Evolutionary conservation across 208 protist genomes (phyloP).

Genomic region (Perkinsela sp.): DNA sequence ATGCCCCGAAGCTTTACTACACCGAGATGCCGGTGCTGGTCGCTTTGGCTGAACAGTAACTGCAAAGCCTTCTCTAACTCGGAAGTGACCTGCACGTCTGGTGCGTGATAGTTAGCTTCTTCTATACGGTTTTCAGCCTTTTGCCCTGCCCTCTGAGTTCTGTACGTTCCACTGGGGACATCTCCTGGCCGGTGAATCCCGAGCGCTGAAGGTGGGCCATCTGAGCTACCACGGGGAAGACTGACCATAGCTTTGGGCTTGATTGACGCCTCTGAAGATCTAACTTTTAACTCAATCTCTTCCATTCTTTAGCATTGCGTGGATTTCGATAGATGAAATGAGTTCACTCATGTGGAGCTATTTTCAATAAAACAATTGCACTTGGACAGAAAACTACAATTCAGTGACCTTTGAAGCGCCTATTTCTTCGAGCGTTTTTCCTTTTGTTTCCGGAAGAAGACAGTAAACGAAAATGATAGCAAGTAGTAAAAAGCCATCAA

Average conservation of each 20-base stretch:
- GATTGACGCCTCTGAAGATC: conserved; percentile 1
- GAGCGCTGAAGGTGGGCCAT: no score
- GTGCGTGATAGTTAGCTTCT: no score
- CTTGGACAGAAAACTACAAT: no score
- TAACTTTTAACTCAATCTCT: neutral
- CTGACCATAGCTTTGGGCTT: neutral
- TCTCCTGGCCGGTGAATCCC: neutral
- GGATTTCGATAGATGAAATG: no score
- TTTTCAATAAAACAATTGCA: no score
- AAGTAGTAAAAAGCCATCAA: conserved; percentile 21
- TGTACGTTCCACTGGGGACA: neutral
- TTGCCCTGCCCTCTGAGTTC: no score
- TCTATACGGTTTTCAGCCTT: no score
- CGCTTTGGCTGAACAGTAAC: neutral
- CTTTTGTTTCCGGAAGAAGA: conserved; percentile 57
- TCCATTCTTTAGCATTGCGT: no score
- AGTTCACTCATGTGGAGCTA: no score
- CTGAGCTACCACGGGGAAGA: neutral
- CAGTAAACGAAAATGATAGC: conserved; percentile 32
- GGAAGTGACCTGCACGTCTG: neutral
- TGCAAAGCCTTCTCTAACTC: neutral
- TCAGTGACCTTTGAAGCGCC: no score
- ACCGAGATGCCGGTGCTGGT: neutral
- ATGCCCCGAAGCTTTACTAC: neutral
- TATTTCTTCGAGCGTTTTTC: conserved; percentile 44